Conservation (phyloP, 2,329 filamentous ascomycete species). For the Claviceps quebecensis region DNA sequence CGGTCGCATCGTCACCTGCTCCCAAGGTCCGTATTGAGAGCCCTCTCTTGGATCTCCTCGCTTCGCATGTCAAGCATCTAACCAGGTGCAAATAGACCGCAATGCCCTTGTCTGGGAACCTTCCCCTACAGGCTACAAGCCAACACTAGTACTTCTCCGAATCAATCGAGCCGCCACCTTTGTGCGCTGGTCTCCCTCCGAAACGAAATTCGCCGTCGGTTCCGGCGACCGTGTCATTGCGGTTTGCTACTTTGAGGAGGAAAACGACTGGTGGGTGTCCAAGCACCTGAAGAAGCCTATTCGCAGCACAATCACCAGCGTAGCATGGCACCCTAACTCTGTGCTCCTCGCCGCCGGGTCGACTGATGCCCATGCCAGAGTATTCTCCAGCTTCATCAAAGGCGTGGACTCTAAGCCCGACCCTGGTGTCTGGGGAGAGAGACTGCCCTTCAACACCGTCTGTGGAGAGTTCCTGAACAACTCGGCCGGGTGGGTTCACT, state of each 20-base stretch:
- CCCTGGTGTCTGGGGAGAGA: slow-evolving; percentile 83
- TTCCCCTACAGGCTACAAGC: slow-evolving; percentile 85
- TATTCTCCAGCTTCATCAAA: slow-evolving; percentile 94
- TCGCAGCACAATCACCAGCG: slow-evolving; percentile 85
- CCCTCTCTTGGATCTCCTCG: not conserved
- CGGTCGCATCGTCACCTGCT: slow-evolving; percentile 93
- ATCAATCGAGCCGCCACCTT: slow-evolving; percentile 96
- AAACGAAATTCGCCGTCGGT: slow-evolving; percentile 94
- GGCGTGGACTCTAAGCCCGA: slow-evolving; percentile 78
- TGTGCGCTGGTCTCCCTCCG: slow-evolving; percentile 91
- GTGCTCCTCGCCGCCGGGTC: slow-evolving; percentile 88
- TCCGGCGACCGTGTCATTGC: slow-evolving; percentile 92
- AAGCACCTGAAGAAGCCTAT: slow-evolving; percentile 99
- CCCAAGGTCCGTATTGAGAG: slow-evolving; percentile 51
- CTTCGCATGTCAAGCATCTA: not conserved
- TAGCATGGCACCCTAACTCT: slow-evolving; percentile 95
- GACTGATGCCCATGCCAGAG: slow-evolving; percentile 91
- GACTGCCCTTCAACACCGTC: slow-evolving; percentile 93
- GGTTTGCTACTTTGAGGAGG: slow-evolving; percentile 96
- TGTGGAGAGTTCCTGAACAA: slow-evolving; percentile 95
- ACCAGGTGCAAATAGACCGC: slow-evolving; percentile 48
- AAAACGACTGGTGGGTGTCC: slow-evolving; percentile 99
- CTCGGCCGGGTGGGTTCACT: slow-evolving; percentile 92
- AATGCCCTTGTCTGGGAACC: slow-evolving; percentile 98
- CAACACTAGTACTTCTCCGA: slow-evolving; percentile 87